Conservation (phyloP, 2,329 filamentous ascomycete species). For the Rosellinia necatrix region DNA sequence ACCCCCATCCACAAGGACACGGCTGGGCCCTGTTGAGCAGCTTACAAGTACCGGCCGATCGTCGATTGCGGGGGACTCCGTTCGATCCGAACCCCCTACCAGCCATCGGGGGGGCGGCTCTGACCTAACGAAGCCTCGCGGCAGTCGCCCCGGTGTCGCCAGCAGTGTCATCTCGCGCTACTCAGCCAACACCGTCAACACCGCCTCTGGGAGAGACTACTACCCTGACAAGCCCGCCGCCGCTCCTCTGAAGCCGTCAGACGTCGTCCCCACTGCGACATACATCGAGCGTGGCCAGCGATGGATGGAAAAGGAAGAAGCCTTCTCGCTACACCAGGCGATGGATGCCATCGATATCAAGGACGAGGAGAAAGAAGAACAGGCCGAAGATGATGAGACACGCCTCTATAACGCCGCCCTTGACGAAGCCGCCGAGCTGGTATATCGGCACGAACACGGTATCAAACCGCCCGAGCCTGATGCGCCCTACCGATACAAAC, state of each 20-base stretch:
- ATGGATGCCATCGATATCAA: conserved; percentile 72
- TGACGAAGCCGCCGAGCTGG: conserved; percentile 77
- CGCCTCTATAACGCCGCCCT: conserved; percentile 72
- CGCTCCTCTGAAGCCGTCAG: conserved; percentile 58
- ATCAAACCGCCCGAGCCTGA: conserved; percentile 60
- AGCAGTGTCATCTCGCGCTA: conserved; percentile 57
- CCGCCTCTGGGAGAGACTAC: conserved; percentile 55
- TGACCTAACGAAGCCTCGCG: conserved; percentile 39
- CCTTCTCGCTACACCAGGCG: conserved; percentile 69
- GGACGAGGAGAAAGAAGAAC: conserved; percentile 33
- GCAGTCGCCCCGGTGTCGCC: conserved; percentile 48
- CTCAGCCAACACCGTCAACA: conserved; percentile 50
- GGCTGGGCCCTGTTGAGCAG: conserved; percentile 39
- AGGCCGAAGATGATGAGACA: conserved; percentile 58
- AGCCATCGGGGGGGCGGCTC: conserved; percentile 42
- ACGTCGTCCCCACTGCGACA: conserved; percentile 66
- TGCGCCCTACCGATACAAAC: conserved; percentile 69
- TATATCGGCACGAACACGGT: conserved; percentile 74
- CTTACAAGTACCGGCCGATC: conserved; percentile 35
- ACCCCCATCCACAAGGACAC: conserved; percentile 44
- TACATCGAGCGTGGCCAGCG: conserved; percentile 76
- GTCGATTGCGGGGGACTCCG: conserved; percentile 39
- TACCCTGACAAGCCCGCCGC: conserved; percentile 49
- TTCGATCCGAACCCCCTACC: conserved; percentile 41
- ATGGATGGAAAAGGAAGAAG: conserved; percentile 83